Conservation (phyloP, 1,139 yeast genomes). For the Suhomyces panamericanus region DNA sequence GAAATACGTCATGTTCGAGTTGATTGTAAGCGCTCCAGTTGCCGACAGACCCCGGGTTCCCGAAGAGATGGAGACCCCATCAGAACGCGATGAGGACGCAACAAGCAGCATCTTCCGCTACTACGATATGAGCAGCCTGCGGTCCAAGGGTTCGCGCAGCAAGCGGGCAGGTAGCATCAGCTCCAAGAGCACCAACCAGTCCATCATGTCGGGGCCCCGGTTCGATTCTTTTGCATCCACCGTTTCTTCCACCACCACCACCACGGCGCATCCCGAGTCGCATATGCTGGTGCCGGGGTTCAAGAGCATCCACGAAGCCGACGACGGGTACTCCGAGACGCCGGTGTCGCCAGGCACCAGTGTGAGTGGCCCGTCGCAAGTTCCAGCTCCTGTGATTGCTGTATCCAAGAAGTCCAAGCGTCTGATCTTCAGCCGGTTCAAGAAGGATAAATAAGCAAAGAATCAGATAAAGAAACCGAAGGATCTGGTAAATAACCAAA, state of each 20-base stretch:
- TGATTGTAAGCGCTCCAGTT: conserved; percentile 9
- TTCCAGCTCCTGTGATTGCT: not conserved
- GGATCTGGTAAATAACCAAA: too few species aligned
- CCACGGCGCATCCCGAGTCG: not conserved
- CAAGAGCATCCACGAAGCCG: conserved; percentile 4
- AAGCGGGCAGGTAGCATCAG: conserved; percentile 12
- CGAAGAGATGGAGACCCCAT: not conserved
- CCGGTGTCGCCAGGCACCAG: not conserved
- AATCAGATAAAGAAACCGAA: too few species aligned
- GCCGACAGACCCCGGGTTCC: not conserved
- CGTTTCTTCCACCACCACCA: conserved; percentile 3
- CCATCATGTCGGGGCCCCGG: conserved; percentile 17
- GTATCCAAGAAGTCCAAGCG: conserved; percentile 10
- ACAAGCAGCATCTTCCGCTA: conserved; percentile 7
- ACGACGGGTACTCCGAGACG: not conserved
- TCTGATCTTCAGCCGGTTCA: conserved; percentile 18
- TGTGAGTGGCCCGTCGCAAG: not conserved
- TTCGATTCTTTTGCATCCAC: conserved; percentile 14
- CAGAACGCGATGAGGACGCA: conserved; percentile 1
- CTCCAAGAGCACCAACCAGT: conserved; percentile 14
- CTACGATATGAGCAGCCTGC: conserved; percentile 2
- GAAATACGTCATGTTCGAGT: conserved; percentile 17
- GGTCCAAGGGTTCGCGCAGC: not conserved
- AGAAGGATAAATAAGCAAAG: conserved; percentile 7
- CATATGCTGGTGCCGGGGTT: not conserved